Evolutionary conservation across 2,329 filamentous ascomycete species (phyloP), one percentile per base, ranked within the genome.

Genomic region (Simplicillium aogashimaense): DNA sequence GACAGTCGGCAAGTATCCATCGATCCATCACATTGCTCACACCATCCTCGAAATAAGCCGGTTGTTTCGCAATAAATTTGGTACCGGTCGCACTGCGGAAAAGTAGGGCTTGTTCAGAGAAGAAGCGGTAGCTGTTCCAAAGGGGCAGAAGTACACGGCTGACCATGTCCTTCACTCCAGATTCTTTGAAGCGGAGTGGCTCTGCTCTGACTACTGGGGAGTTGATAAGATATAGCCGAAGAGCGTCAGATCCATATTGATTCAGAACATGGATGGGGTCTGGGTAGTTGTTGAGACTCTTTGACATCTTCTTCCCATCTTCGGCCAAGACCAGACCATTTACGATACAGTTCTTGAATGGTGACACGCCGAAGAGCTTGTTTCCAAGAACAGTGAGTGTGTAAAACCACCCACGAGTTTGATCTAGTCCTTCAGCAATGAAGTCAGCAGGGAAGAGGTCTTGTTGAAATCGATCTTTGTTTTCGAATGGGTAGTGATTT

Each of bases 1-100:
- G 87, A 51, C 83, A 89, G 49, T 81, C 84, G 40, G 87, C 86
- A 52, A 94, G 65, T 49, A 94, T 88, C 88, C 88, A 94, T 47
- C 79, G 76, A 57, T 94, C 88, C 81, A 94, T 90, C 40, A 94
- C 84, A 14, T 53, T 54, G 25, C 28, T 43, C 31, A 52, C 32
- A 17, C 45, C 38, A 2, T 40, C 38, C 7, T 38, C 39, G 16
- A 45, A 41, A 15, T 49, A 47, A 6, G 43, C 43, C 34, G 25
- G 43, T 29, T 34, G 43, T 38, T 32, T 36, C 6, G 20, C 20
- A 25, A 45, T 43, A 42, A 52, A 51, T 11, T 47, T 43, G 5
- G 42, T 31, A 17, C 46, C 50, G n/a, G 46, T 47, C 4, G 40
- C 48, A 39, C 51, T 48, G 35, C 49, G 45, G 43, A 42, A 53